These are phyloP conservation scores for Elongisporangium undulatum DNA, from an alignment of 352 stramenopile species.

Conservation along the genomic window DNA sequence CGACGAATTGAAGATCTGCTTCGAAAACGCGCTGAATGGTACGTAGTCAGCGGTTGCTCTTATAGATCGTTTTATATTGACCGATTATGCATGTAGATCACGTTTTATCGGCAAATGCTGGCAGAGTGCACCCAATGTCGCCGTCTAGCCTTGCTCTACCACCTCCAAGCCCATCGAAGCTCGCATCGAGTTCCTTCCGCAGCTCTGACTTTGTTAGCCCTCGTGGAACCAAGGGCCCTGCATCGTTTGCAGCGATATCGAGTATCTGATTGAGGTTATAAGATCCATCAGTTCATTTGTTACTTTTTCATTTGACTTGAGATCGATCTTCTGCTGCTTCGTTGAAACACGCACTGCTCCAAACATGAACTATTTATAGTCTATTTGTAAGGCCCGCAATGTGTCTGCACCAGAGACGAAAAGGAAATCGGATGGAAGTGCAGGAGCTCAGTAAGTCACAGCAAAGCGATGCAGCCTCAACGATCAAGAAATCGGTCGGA, in stretches of 20 bases:
- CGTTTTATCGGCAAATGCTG: background rate
- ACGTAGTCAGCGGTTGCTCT: background rate
- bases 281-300: background rate
- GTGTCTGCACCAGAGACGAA: background rate
- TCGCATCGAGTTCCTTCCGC: constrained; percentile 26
- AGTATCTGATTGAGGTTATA: background rate
- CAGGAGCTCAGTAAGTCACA: background rate
- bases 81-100: background rate
- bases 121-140: constrained; percentile 3
- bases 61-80: background rate
- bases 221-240: background rate
- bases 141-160: constrained; percentile 9
- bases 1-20: constrained; percentile 22
- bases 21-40: constrained; percentile 18
- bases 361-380: too few relatives aligned
- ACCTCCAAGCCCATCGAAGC: constrained; percentile 29
- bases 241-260: background rate
- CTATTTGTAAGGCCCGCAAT: too few relatives aligned
- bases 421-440: background rate
- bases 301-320: background rate
- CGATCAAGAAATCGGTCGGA: background rate
- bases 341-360: too few relatives aligned
- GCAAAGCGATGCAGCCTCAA: background rate
- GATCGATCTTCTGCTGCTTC: background rate
- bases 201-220: constrained; percentile 2